These are phyloP conservation scores for Cordyceps militaris DNA, from an alignment of 2,329 filamentous ascomycete genomes.

Conservation along the genomic window DNA sequence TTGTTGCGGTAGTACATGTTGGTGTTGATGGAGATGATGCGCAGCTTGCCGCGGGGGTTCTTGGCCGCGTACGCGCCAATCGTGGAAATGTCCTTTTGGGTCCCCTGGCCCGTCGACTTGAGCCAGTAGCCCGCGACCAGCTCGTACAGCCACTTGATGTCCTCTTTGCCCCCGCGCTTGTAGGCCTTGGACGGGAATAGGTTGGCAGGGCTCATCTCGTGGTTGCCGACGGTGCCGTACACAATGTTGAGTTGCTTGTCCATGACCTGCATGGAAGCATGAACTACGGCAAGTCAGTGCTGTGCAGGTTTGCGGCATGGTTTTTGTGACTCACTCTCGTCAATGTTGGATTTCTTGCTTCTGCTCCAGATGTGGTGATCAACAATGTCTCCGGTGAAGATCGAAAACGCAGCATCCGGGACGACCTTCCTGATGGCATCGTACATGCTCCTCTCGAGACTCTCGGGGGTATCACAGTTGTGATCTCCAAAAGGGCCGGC, in stretches of 20 bases:
- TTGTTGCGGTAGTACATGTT: slow-evolving; percentile 54
- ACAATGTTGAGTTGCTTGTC: slow-evolving; percentile 34
- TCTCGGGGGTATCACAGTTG: slow-evolving; percentile 44
- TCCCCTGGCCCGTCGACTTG: slow-evolving; percentile 36
- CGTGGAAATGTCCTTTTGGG: slow-evolving; percentile 25
- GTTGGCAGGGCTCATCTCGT: slow-evolving; percentile 48
- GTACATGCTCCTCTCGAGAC: slow-evolving; percentile 49
- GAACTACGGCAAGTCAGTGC: slow-evolving; percentile 24
- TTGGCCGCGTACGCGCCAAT: slow-evolving; percentile 45
- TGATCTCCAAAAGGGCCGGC: slow-evolving; percentile 47
- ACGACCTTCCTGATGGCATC: slow-evolving; percentile 39
- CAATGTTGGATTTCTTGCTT: slow-evolving; percentile 25
- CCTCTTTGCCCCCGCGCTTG: not conserved
- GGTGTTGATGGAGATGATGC: slow-evolving; percentile 53
- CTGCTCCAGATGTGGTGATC: slow-evolving; percentile 46
- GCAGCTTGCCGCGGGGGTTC: slow-evolving; percentile 38
- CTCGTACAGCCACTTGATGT: slow-evolving; percentile 46
- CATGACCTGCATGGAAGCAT: slow-evolving; percentile 41
- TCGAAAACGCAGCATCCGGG: slow-evolving; percentile 42
- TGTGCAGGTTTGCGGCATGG: not conserved
- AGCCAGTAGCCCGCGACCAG: slow-evolving; percentile 39
- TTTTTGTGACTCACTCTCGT: slow-evolving; percentile 21
- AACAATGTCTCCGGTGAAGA: slow-evolving; percentile 54
- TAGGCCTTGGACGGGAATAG: slow-evolving; percentile 38
- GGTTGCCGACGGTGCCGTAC: slow-evolving; percentile 50